Percentiles rank a stretch among this genome's conserved stretches.
Evolutionary conservation across 305 asterid genomes (phyloP).

Genomic region (Caryopteris hybrid): DNA sequence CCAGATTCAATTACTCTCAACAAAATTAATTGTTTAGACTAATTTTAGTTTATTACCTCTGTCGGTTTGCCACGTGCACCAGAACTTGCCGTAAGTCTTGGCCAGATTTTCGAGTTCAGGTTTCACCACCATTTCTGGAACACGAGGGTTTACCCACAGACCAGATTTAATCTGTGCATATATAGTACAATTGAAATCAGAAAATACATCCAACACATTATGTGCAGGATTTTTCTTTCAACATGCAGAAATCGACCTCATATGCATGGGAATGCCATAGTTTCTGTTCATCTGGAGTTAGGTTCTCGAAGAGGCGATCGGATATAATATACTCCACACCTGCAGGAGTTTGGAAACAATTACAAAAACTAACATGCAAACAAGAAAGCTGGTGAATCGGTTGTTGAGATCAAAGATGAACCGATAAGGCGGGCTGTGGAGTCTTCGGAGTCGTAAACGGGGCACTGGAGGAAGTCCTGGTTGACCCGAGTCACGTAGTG

Average conservation of each 20-base stretch:
- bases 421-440: constrained; percentile 68
- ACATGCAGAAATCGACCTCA: constrained; percentile 31
- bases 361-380: neutral
- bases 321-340: constrained; percentile 83
- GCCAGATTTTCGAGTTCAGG: constrained; percentile 52
- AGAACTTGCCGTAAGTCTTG: constrained; percentile 66
- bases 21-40: too few species aligned
- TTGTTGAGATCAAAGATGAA: constrained; percentile 1
- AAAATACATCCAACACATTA: neutral
- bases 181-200: too few species aligned
- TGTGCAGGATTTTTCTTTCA: neutral
- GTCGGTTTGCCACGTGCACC: constrained; percentile 94
- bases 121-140: constrained; percentile 53
- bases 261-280: constrained; percentile 94
- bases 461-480: constrained; percentile 80
- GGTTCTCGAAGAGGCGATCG: constrained; percentile 44
- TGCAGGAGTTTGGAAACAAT: neutral
- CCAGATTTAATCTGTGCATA: constrained; percentile 55
- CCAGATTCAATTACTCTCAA: too few species aligned
- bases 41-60: constrained; percentile 41
- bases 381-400: too few species aligned
- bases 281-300: constrained; percentile 63
- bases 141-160: constrained; percentile 58
- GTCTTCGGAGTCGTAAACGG: constrained; percentile 73
- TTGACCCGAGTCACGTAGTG: constrained; percentile 52